Base-by-base conservation (phyloP, 192 early-diverging fungal species). In the Spizellomyces sp. region DNA sequence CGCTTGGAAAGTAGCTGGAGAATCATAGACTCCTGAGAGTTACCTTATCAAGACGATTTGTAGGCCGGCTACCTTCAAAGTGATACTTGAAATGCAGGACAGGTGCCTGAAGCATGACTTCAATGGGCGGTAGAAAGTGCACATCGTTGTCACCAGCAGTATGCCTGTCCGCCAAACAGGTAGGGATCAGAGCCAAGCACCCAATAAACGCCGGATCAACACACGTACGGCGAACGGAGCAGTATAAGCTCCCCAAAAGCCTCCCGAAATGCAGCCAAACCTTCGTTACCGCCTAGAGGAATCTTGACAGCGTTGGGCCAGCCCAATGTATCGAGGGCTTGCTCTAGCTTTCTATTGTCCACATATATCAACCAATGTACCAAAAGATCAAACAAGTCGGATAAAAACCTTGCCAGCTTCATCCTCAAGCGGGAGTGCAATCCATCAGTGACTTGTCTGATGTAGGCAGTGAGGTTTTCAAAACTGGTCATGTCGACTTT, bases 61-160 rank as follows among this genome's bases (percentile, higher is more conserved):
- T 76, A 5, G 75, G 75, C 41, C 64, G 15, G 42, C 64, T 60
- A 7, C 69, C 69, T 45, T 64, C 58, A 56, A 76, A 76, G 57
- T 76, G 75, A 47, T 66, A 76, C 56, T 71, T 76, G 64, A 72
- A 76, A 17, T 72, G 75, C 68, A 76, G 62, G 14, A 72, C 48
- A 10, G 70, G 69, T n/a, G 61, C 45, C 22, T 58, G 52, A 8
- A 76, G 64, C 46, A 76, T 42, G 47, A 76, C 70, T 55, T 76
- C 64, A 9, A 76, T 76, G 8, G 75, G 62, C 4, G 61, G 17
- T 12, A 69, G 59, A 12, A 9, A 19, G 19, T 45, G 46, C 0
- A 27, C 59, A 8, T 70, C 69, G 12, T 44, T 8, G 15, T 70
- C 54, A 19, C 54, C 54, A 22, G 6, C 27, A 58, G 14, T 36